Evolutionary conservation across 768 basidiomycete species (phyloP), one percentile per base, ranked within the genome.

Genomic region (Leucocoprinus sp.): DNA sequence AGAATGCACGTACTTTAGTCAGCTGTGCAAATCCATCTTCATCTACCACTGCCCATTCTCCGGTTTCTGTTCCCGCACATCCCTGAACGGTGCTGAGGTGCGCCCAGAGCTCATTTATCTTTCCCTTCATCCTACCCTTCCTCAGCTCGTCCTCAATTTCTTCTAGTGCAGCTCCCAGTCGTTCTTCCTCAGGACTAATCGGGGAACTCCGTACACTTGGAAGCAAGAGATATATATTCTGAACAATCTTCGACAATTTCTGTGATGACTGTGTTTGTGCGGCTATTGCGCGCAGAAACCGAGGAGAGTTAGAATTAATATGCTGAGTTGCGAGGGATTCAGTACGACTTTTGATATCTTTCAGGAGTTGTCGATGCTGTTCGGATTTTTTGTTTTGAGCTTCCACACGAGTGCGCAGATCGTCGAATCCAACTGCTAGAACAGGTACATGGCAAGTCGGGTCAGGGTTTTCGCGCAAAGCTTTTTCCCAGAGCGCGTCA

Each of bases 61-160:
- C 61, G 1, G 68, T 70, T 12, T 69, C 71, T 9, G 56, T 54
- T 23, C 61, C 64, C 17, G 57, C 61, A 50, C 72, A 70, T 55
- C 82, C 79, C 53, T 72, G 64, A 14, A 91, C 67, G 36, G 84
- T 79, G 3, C 87, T 87, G 7, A 92, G 73, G 11, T 87, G 66
- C 12, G 86, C 87, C 90, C 90, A 93, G 21, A 93, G 64, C 57
- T 92, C 90, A 52, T 85, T 87, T 56, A 88, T 57, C 56, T 84
- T 86, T 35, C 80, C 80, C 26, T 76, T 73, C 64, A 84, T 68
- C 55, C 83, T 64, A 42, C 83, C 77, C 44, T 64, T 63, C 39
- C 76, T 74, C 49, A 90, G 57, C 58, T 90, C 87, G 43, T 81
- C 81, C 55, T 82, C 78, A 40, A 90, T 71, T 51, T 80, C 78